Conservation (phyloP, 2,329 filamentous ascomycete species). For the Sporothrix mexicana region DNA sequence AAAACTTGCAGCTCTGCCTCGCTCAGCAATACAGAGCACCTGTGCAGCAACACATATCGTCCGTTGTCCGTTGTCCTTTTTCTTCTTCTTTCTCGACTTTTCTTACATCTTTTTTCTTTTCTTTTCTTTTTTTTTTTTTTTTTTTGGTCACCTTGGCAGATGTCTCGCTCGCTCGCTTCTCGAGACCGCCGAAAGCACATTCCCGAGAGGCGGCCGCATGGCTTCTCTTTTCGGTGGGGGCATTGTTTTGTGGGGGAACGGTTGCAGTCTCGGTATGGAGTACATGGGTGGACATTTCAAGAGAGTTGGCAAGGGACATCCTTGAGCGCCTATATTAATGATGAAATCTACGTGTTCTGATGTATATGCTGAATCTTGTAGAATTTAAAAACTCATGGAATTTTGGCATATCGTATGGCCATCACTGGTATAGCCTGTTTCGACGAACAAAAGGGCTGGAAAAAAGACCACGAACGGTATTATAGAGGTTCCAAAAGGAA, state of each 20-base stretch:
- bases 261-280: slow-evolving; percentile 11
- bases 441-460: too few species aligned
- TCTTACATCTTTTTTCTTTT: background rate
- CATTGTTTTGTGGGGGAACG: background rate
- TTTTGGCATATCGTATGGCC: too few species aligned
- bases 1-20: background rate
- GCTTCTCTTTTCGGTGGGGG: slow-evolving; percentile 7
- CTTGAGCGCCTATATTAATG: background rate
- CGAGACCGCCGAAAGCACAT: slow-evolving; percentile 32
- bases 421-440: too few species aligned
- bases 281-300: background rate
- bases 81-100: background rate
- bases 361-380: background rate
- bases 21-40: background rate
- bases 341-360: background rate
- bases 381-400: background rate
- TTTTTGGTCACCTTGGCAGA: slow-evolving; percentile 11
- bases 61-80: background rate
- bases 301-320: background rate
- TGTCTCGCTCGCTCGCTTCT: slow-evolving; percentile 37
- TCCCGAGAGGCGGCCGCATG: slow-evolving; percentile 26
- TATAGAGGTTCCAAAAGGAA: background rate
- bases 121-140: background rate
- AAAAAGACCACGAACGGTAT: too few species aligned
- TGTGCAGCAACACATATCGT: background rate